Evolutionary conservation across 2,329 filamentous ascomycete genomes (phyloP), one percentile per base, ranked within the genome.

Genomic region (Xylariaceae sp.): DNA sequence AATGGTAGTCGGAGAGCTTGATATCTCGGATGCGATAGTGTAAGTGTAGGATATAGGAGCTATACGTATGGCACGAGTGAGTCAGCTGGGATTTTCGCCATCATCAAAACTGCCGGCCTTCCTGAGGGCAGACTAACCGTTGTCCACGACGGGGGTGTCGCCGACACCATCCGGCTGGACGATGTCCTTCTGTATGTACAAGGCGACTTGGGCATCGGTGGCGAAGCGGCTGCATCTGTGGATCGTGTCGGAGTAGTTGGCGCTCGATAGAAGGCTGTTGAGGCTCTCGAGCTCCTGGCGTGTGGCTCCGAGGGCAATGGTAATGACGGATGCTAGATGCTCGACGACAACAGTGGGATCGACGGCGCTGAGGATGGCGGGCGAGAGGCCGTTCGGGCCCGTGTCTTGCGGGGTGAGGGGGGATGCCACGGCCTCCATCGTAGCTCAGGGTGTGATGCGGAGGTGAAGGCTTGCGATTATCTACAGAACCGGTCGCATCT

Each of bases 171-270:
- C 75, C 11, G 76, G 75, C 56, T 77, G 74, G 46, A 80, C 71
- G 57, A 85, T 66, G 65, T 92, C 89, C 72, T 96, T 96, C 67
- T 94, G 87, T 56, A 96, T 86, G 71, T 97, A 97, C 56, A 99
- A 76, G 48, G 87, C 90, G 55, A 86, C 84, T 72, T 96, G 90
- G 51, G 87, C 79, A 71, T 99, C 95, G 54, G 85, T 83, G 51
- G 90, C 90, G 71, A 97, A 97, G 62, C 91, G 86, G 58, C 84
- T 83, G 70, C 92, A 96, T 73, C 90, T 82, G 66, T 90, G 85
- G 49, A 95, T 73, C 6, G 94, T 96, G 62, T 97, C 92, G 47
- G 78, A 73, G 59, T 89, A 81, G 59, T 79, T 82, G 49, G 77
- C 71, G 62, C 84, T 77, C 51, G 90, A 90, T 54, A 99, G 77